Base-by-base conservation (phyloP, 495 filamentous ascomycete genomes). In the Penicillium herquei region DNA sequence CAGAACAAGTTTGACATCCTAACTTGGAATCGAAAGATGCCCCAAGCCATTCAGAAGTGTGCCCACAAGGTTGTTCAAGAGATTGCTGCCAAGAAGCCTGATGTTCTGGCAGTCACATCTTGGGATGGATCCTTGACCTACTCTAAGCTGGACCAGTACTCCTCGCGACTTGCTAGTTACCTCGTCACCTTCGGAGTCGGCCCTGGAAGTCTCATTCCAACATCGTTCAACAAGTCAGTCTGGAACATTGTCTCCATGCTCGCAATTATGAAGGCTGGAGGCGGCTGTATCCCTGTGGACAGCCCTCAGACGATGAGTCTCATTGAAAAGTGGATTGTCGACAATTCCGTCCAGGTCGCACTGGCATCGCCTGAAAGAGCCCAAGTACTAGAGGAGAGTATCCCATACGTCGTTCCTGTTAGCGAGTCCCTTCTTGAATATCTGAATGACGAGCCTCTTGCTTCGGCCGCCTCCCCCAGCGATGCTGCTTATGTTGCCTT, bases 111-210 rank as follows among this genome's bases (percentile, higher is more conserved):
- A 3, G 62, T 83, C 18, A 64, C 58, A 21, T 68, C 71, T 13
- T 78, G 80, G 75, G 83, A 85, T 64, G 77, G 72, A 0, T 64
- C 58, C 9, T 68, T 81, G 12, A 82, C 72, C 2, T 84, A 84
- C 55, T 67, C 66, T 6, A 71, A 81, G 43, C 68, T 85, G 9
- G 73, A 82, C 34, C 58, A 73, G 8, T 57, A 76, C 9, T 75
- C 81, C 7, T 69, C 70, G 1, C 66, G 67, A 9, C 67, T 85
- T 18, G 79, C 82, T 4, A 62, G 52, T 12, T 77, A 78, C 31
- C 59, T 81, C 3, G 58, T 57, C 7, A 63, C 65, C 0, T 62
- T 79, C 18, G 75, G 77, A 1, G 71, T 81, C 9, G 61, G 67
- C 1, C 58, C 68, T 1, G 76, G 75, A 32, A 64, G 58, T 6